These are phyloP conservation scores for Candida caryicola DNA, from an alignment of 805 yeast species.

Conservation along the genomic window DNA sequence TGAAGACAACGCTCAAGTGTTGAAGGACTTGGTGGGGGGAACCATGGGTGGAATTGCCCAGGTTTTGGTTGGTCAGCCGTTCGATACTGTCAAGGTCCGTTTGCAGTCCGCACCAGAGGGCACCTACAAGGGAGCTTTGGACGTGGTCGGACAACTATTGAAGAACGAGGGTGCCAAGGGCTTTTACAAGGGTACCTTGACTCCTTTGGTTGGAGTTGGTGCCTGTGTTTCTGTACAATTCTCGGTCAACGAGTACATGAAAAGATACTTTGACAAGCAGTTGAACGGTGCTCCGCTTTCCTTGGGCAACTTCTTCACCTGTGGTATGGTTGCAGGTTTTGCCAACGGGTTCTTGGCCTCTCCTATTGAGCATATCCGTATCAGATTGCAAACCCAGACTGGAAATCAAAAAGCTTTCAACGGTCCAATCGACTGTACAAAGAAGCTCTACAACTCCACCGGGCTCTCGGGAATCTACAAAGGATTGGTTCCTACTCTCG, in stretches of 20 bases:
- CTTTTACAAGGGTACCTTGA: conserved; percentile 46
- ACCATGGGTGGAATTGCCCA: conserved; percentile 96
- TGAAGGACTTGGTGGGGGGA: conserved; percentile 84
- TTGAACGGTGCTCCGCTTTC: conserved; percentile 46
- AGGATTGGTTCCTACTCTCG: conserved; percentile 83
- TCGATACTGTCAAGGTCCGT: conserved; percentile 91
- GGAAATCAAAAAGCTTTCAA: conserved; percentile 46
- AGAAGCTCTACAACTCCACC: conserved; percentile 49
- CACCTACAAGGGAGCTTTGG: conserved; percentile 66
- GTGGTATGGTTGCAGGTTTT: conserved; percentile 91
- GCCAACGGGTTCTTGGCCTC: conserved; percentile 87
- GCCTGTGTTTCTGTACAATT: conserved; percentile 96
- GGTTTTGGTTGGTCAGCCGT: conserved; percentile 93
- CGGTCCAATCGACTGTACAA: conserved; percentile 76
- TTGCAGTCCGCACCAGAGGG: conserved; percentile 85
- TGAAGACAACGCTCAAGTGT: conserved; percentile 43
- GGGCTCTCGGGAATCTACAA: conserved; percentile 68
- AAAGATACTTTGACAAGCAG: conserved; percentile 60
- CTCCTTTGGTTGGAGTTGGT: conserved; percentile 62
- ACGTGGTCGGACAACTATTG: conserved; percentile 69
- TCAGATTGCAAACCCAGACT: conserved; percentile 87
- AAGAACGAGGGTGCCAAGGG: conserved; percentile 42
- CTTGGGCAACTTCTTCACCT: conserved; percentile 65
- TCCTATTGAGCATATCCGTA: conserved; percentile 94
- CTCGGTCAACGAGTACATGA: conserved; percentile 93